Evolutionary conservation across 305 asterid species (phyloP).

Genomic region (Fraxinus floribunda): DNA sequence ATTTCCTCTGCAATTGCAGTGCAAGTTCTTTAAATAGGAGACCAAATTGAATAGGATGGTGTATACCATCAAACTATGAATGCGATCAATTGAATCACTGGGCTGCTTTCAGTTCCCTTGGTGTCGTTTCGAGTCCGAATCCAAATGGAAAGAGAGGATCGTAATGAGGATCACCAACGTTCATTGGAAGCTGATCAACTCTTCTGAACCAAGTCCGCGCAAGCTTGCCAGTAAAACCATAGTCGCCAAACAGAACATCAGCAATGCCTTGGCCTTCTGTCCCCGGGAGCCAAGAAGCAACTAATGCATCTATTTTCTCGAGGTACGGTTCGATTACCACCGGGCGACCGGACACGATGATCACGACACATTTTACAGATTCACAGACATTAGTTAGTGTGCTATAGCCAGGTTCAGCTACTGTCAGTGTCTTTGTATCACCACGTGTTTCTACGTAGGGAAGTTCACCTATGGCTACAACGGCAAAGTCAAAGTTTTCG

Average conservation of each 20-base stretch:
- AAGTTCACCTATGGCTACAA: conserved; percentile 60
- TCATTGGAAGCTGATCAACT: conserved; percentile 66
- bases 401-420: conserved; percentile 37
- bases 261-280: conserved; percentile 70
- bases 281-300: conserved; percentile 82
- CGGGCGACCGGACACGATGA: conserved; percentile 66
- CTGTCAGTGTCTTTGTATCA: conserved; percentile 43
- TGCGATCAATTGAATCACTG: conserved; percentile 15
- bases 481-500: conserved; percentile 50
- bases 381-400: conserved; percentile 48
- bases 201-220: conserved; percentile 59
- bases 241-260: conserved; percentile 61
- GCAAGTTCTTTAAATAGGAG: neutral
- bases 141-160: conserved; percentile 54
- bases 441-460: conserved; percentile 53
- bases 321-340: conserved; percentile 56
- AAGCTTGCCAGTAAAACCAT: conserved; percentile 58
- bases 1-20: neutral
- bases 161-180: conserved; percentile 49
- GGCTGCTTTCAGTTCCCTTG: conserved; percentile 31
- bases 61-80: neutral
- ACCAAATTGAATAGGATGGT: neutral
- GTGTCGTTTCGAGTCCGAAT: conserved; percentile 49
- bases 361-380: conserved; percentile 48
- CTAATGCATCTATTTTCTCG: conserved; percentile 51